Evolutionary conservation across 2,329 filamentous ascomycete species (phyloP).

Genomic region (Rhynchosporium secalis): DNA sequence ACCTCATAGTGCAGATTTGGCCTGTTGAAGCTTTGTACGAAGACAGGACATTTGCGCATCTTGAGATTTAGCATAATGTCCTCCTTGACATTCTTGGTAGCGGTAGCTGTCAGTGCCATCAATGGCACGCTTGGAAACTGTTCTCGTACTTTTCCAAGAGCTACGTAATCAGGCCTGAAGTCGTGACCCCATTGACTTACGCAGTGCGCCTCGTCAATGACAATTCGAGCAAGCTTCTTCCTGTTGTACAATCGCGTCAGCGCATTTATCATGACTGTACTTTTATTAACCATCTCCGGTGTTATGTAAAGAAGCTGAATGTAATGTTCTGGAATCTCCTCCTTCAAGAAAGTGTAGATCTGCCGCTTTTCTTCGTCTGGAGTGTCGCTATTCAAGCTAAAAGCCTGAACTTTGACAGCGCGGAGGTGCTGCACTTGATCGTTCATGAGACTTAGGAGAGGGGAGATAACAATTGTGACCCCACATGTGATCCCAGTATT

Average conservation of each 20-base stretch:
- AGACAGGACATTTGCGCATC: conserved; percentile 73
- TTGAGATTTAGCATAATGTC: conserved; percentile 91
- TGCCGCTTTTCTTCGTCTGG: conserved; percentile 59
- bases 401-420: conserved; percentile 73
- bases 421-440: conserved; percentile 88
- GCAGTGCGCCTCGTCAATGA: conserved; percentile 98
- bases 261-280: conserved; percentile 62
- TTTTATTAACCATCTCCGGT: conserved; percentile 94
- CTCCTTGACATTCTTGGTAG: conserved; percentile 86
- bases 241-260: conserved; percentile 69
- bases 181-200: conserved; percentile 99
- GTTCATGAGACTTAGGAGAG: conserved; percentile 92
- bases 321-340: conserved; percentile 67
- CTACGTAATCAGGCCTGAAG: conserved; percentile 94
- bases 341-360: conserved; percentile 65
- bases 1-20: conserved; percentile 92
- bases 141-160: conserved; percentile 70
- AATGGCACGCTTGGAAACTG: conserved; percentile 79
- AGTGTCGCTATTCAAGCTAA: conserved; percentile 78
- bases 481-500: conserved; percentile 77
- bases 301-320: conserved; percentile 93
- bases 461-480: conserved; percentile 92
- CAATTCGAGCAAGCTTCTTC: conserved; percentile 78
- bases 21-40: conserved; percentile 95
- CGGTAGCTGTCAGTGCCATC: conserved; percentile 94